Evolutionary conservation across 2,329 filamentous ascomycete genomes (phyloP), one percentile per base, ranked within the genome.

Genomic region (Cladosporium sp.): DNA sequence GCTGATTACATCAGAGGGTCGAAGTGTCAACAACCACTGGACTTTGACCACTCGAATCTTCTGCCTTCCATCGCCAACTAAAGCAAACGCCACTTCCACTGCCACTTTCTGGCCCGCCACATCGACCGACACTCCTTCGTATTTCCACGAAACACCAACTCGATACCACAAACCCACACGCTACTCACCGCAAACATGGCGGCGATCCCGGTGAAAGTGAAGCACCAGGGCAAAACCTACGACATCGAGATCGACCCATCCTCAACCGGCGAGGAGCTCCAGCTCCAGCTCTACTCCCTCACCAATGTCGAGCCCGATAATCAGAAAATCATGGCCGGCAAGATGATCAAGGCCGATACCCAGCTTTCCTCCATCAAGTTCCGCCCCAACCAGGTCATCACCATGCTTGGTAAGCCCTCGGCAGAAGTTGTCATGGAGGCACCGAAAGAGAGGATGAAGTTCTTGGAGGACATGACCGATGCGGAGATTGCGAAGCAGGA

Each of bases 401-500:
- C 97, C 89, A 96, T 99, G 91, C 92, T 99, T 86, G 96, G 96
- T 43, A 95, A 92, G 3, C 91, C 94, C 4, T 88, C 90, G 23
- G 88, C 86, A 16, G 88, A 86, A 59, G 85, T 84, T 49, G 79
- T 82, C 18, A 84, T 79, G 23, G 83, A 91, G 32, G 83, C 89
- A 66, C 95, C 95, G 34, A 91, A 90, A 75, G 90, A 96, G 75
- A 85, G 86, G 71, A 85, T 93, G 66, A 95, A 91, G 79, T 99
- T 99, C 73, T 80, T 96, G 68, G 95, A 99, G 79, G 95, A 99
- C 77, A 97, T 99, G 94, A 96, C 92, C 28, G 93, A 96, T 76
- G 93, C 93, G 32, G 94, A 98, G 78, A 87, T 89, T 61, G 94
- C 95, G 25, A 88, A 89, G 77, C 87, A 90, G 76, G 90, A 89